Conservation (phyloP, 305 asterid genomes). For the Ilex paraguariensis region DNA sequence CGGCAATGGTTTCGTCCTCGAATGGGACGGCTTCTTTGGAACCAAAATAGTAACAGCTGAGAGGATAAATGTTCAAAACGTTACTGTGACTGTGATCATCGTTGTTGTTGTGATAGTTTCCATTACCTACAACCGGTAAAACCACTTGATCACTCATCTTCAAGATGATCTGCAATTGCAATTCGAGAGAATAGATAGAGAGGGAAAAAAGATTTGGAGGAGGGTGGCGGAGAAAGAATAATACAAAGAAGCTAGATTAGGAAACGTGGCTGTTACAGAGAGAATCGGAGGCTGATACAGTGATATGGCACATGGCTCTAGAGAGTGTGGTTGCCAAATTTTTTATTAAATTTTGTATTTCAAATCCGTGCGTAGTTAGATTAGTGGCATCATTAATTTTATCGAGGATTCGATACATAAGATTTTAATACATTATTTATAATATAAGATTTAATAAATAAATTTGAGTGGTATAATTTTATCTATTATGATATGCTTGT, state of each 20-base stretch:
- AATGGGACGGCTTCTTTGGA: constrained; percentile 39
- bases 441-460: too few species aligned
- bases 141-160: constrained; percentile 9
- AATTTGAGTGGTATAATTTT: too few species aligned
- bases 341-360: too few species aligned
- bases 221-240: neutral
- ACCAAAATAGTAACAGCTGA: constrained; percentile 75
- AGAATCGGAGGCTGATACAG: constrained; percentile 21
- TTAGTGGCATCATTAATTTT: too few species aligned
- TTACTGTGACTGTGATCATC: constrained; percentile 4
- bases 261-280: constrained; percentile 44
- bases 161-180: neutral
- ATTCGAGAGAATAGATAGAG: neutral
- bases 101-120: constrained; percentile 4
- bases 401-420: too few species aligned
- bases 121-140: constrained; percentile 17
- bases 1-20: constrained; percentile 49
- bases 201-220: neutral
- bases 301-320: too few species aligned
- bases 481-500: too few species aligned
- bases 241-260: neutral
- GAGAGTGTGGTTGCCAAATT: too few species aligned
- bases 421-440: too few species aligned
- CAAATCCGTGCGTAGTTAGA: too few species aligned
- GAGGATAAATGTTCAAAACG: constrained; percentile 66